Base-by-base conservation (phyloP, 768 basidiomycete genomes). In the Leccinum aurantiacum region DNA sequence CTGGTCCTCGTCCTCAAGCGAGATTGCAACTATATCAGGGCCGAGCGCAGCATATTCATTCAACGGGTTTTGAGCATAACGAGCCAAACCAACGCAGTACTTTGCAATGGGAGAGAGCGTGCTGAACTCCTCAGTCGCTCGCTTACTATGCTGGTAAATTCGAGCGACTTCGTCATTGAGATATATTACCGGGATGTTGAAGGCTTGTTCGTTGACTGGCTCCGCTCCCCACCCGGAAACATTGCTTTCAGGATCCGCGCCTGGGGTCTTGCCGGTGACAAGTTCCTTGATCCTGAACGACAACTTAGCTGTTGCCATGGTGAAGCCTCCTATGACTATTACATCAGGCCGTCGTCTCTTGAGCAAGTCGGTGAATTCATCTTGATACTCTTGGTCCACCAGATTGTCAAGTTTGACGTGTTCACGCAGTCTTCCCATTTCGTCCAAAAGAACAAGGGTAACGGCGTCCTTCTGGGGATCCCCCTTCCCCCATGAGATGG, bases 21-120 rank as follows among this genome's bases (percentile, higher is more conserved):
- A 83, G 58, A 98, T 85, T 6, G 93, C 88, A 2, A 85, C 78
- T 53, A 98, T 86, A 73, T 97, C 93, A 11, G 82, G 63, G 3
- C 95, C 96, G 41, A 98, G 77, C 1, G 95, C 93, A 17, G 92
- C 90, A 70, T 91, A 95, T 72, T 98, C 97, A 69, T 93, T 96
- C 66, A 98, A 74, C 2, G 97, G 97, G 69, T 87, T 96, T 75
- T 98, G 97, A 6, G 85, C 81, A 68, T 95, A 98, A 59, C 97
- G 87, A 41, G 94, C 95, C 64, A 99, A 78, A 55, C 93, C 97
- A 52, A 98, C 82, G 68, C 96, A 98, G 70, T 98, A 99, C 73
- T 92, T 91, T 35, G 88, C 90, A 50, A 88, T 87, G 4, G 84
- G 77, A 0, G 92, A 84, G 47, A 96, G 77, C 0, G 88, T 80